Conservation (phyloP, 352 stramenopile species). For the Thalassiosira exigua region DNA sequence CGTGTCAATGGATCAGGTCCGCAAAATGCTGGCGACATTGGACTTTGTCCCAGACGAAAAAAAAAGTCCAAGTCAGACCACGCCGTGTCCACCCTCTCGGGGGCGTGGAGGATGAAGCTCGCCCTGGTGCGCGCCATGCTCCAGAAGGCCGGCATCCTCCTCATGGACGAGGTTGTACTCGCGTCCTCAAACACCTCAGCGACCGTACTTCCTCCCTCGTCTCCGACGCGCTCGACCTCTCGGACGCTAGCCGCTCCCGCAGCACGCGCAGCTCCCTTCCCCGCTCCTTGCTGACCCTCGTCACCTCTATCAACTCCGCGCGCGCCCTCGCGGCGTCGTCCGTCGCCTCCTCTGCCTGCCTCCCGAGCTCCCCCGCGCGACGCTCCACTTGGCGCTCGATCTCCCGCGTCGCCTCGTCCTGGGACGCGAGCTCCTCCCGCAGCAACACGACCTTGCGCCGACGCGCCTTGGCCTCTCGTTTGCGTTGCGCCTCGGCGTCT, state of each 20-base stretch:
- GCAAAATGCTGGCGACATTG: constrained; percentile 84
- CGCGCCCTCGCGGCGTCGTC: no score
- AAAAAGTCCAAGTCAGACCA: constrained; percentile 93
- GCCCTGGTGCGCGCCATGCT: constrained; percentile 93
- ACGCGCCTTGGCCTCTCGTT: no score
- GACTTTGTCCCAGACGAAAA: constrained; percentile 95
- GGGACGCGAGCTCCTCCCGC: no score
- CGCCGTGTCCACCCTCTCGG: constrained; percentile 92
- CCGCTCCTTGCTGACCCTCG: no score
- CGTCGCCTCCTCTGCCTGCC: no score
- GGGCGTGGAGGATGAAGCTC: constrained; percentile 98
- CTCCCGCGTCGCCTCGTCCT: no score
- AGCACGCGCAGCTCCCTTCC: no score
- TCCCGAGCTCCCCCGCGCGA: no score
- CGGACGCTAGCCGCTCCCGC: constrained; percentile 96
- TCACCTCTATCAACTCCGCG: no score
- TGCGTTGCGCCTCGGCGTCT: no score
- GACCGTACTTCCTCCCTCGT: constrained; percentile 96
- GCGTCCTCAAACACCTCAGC: constrained; percentile 93
- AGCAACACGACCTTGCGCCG: no score
- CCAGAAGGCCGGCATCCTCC: constrained; percentile 94
- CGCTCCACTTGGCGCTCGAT: no score
- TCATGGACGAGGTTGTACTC: constrained; percentile 95
- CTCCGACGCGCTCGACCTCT: constrained; percentile 95
- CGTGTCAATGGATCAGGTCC: background rate